Evolutionary conservation across 192 early-diverging fungal species (phyloP), one percentile per base, ranked within the genome.

Genomic region (Coemansia sp.): DNA sequence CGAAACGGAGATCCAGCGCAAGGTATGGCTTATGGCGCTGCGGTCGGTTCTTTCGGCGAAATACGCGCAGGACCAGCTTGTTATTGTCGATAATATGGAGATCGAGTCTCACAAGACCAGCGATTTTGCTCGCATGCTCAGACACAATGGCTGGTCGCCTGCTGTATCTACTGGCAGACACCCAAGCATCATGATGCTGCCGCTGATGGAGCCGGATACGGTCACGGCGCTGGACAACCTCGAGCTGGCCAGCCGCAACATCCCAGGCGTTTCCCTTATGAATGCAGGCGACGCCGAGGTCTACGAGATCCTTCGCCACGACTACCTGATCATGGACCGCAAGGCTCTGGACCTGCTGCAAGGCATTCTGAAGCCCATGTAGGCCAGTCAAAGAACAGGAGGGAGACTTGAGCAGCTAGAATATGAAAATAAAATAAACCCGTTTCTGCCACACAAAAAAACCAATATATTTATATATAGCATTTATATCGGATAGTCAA

Each of bases 21-120:
- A 97, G 74, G 90, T 96, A 14, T 94, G 94, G 83, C 81, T 89
- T 42, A 73, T 86, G 64, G 94, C 88, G 35, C 82, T 97, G 47
- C 87, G 93, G 16, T 78, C 87, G 23, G 95, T 91, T 4, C 82
- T 98, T 5, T 88, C 91, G 20, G 83, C 90, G 46, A 98, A 98
- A 75, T 95, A 87, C 71, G 78, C 83, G 20, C 94, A 95, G 82
- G 85, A 94, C 71, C 93, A 97, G 72, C 71, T 98, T 19, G 65
- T 90, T 2, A 75, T 98, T 60, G 93, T 96, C 0, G 91, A 97
- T 59, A 76, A 85, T 27, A 39, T 90, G 28, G 53, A 72, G 6
- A 27, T 87, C 25, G 72, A 82, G 30, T 82, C 83, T 18, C 77
- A 73, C 53, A 83, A 84, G 64, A 88, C 90, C 9, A 66, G 75